Evolutionary conservation across 2,329 filamentous ascomycete genomes (phyloP).

Genomic region (Alternaria dauci): DNA sequence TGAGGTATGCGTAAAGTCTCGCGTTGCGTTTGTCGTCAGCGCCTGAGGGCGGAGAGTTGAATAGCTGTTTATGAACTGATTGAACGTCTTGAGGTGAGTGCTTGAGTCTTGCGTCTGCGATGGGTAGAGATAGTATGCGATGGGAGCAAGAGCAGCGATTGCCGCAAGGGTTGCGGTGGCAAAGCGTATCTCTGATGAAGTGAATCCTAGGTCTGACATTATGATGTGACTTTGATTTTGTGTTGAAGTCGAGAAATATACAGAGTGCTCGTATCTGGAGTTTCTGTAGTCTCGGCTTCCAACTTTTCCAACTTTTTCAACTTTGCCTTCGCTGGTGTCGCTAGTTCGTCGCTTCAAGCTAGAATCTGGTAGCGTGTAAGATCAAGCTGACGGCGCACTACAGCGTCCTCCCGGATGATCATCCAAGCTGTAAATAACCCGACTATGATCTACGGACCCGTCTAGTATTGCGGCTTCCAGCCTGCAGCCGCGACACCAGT

Average conservation of each 20-base stretch:
- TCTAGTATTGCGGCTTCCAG: not conserved
- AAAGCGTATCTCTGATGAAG: conserved; percentile 26
- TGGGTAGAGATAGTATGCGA: conserved; percentile 26
- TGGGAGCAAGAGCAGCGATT: conserved; percentile 23
- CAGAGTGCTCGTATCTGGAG: not conserved
- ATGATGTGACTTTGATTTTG: not conserved
- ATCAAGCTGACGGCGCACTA: not conserved
- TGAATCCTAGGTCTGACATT: conserved; percentile 30
- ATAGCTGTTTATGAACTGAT: conserved; percentile 52
- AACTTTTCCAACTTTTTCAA: not conserved
- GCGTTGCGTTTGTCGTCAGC: conserved; percentile 49
- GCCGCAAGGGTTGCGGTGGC: conserved; percentile 30
- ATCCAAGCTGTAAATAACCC: not conserved
- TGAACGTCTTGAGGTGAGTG: conserved; percentile 39
- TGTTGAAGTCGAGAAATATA: not conserved
- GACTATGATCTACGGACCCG: conserved; percentile 4
- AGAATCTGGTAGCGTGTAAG: conserved; percentile 6
- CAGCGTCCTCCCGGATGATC: conserved; percentile 9
- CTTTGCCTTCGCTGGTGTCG: not conserved
- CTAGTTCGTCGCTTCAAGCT: not conserved
- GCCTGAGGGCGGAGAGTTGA: conserved; percentile 51
- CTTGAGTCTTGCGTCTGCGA: conserved; percentile 22
- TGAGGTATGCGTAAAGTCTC: conserved; percentile 53
- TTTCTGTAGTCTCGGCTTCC: not conserved
- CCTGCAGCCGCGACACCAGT: not conserved